Evolutionary conservation across 75 land plant species (phyloP).

Genomic region (Picea sitchensis): DNA sequence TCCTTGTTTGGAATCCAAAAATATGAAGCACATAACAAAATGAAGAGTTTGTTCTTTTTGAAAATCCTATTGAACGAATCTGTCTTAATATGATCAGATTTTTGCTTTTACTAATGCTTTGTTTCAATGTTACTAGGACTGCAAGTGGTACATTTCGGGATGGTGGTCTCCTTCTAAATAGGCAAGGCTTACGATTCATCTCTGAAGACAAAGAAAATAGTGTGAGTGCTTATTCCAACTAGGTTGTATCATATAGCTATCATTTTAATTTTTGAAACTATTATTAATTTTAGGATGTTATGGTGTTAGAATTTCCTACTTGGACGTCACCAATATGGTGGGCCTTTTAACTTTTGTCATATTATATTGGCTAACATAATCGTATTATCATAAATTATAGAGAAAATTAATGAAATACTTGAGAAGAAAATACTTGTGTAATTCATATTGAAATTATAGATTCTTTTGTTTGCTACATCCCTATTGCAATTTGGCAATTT

Average conservation of each 20-base stretch:
- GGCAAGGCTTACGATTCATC: constrained; percentile 70
- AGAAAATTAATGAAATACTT: background rate
- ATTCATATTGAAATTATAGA: background rate
- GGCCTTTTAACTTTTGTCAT: background rate
- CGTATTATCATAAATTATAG: background rate
- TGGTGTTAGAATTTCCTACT: background rate
- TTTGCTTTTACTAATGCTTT: background rate
- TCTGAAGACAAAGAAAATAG: constrained; percentile 28
- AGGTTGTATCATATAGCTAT: background rate
- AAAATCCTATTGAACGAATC: too few relatives aligned
- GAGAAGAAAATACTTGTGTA: background rate
- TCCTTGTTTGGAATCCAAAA: background rate
- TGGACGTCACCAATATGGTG: background rate
- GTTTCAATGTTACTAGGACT: constrained; percentile 36
- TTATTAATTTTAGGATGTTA: background rate
- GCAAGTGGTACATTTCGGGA: constrained; percentile 89
- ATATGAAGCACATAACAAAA: background rate
- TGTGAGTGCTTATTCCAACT: constrained; percentile 18
- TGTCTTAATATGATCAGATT: background rate
- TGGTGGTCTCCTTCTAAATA: constrained; percentile 82
- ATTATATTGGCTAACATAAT: background rate
- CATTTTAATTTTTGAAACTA: too few relatives aligned
- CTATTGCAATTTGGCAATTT: background rate
- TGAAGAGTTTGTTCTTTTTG: background rate
- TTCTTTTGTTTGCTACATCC: background rate